These are phyloP conservation scores for Aspergillus sp. DNA, from an alignment of 2,329 filamentous ascomycete genomes.

Conservation along the genomic window DNA sequence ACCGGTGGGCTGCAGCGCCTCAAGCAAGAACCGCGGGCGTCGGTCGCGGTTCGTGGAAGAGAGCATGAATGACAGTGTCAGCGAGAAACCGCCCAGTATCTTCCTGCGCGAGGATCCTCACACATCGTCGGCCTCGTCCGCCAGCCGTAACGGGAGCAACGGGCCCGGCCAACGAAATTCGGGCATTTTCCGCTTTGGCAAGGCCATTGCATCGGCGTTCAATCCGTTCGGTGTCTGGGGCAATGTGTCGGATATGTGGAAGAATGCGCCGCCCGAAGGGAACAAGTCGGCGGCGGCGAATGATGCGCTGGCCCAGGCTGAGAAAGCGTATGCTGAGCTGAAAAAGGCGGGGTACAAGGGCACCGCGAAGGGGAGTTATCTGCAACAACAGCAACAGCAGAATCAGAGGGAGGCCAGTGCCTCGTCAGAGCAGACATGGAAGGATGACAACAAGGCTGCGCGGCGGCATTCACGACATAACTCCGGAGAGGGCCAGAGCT, in stretches of 20 bases:
- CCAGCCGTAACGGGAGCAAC: slow-evolving; percentile 16
- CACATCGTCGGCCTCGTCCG: slow-evolving; percentile 6
- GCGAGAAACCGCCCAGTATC: slow-evolving; percentile 66
- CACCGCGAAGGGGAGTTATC: slow-evolving; percentile 35
- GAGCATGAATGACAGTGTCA: slow-evolving; percentile 80
- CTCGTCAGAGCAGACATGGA: slow-evolving; percentile 36
- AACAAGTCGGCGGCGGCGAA: slow-evolving; percentile 33
- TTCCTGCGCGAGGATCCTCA: slow-evolving; percentile 53
- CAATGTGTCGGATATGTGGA: slow-evolving; percentile 43
- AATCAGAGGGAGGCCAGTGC: slow-evolving; percentile 15
- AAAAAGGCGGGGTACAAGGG: slow-evolving; percentile 52
- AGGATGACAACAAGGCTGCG: slow-evolving; percentile 6
- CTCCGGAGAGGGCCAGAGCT: slow-evolving; percentile 17
- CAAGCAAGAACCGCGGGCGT: slow-evolving; percentile 41
- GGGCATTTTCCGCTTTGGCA: slow-evolving; percentile 57
- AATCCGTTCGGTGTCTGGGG: slow-evolving; percentile 53
- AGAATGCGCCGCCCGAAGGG: slow-evolving; percentile 38
- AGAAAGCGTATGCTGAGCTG: slow-evolving; percentile 54
- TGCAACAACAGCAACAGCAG: slow-evolving; percentile 17
- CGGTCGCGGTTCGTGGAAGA: slow-evolving; percentile 72
- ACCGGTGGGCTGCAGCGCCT: slow-evolving; percentile 1
- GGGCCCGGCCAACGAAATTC: slow-evolving; percentile 37
- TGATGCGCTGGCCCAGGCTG: slow-evolving; percentile 48
- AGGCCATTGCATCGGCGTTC: slow-evolving; percentile 53
- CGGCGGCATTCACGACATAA: slow-evolving; percentile 16